Evolutionary conservation across 2,329 filamentous ascomycete genomes (phyloP).

Genomic region (Neonectria sp.): DNA sequence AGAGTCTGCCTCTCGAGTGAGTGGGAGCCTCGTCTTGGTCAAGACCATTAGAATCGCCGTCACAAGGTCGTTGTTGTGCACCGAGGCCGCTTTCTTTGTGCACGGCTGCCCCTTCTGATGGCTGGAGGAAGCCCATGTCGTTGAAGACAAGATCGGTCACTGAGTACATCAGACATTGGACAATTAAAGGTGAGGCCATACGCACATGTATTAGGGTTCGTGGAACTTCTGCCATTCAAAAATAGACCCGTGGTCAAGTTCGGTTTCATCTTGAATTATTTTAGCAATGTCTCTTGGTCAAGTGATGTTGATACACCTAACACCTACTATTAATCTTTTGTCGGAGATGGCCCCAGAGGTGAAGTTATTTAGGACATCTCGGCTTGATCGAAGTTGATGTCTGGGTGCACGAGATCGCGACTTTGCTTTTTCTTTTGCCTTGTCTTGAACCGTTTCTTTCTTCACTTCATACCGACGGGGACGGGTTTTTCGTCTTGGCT

Average conservation of each 20-base stretch:
- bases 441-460: conserved; percentile 31
- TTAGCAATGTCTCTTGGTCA: not conserved
- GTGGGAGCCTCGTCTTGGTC: not conserved
- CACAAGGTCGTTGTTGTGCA: conserved; percentile 19
- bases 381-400: conserved; percentile 54
- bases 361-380: conserved; percentile 70
- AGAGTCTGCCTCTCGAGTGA: no score
- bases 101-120: conserved; percentile 16
- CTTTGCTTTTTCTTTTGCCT: conserved; percentile 11
- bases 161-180: conserved; percentile 35
- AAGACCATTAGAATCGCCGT: conserved; percentile 32
- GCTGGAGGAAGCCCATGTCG: conserved; percentile 61
- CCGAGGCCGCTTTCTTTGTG: conserved; percentile 31
- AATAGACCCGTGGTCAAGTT: conserved; percentile 53
- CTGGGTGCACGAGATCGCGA: conserved; percentile 38
- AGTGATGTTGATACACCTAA: not conserved
- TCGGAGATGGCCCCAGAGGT: conserved; percentile 67
- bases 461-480: conserved; percentile 68
- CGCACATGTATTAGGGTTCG: conserved; percentile 35
- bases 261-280: conserved; percentile 50
- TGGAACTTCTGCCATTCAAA: conserved; percentile 50
- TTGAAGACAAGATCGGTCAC: conserved; percentile 69
- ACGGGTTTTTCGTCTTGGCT: conserved; percentile 69
- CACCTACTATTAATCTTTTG: conserved; percentile 51
- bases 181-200: not conserved